A percentile compares a stretch with the other conserved stretches of the same genome.
phyloP scores from a whole-genome alignment of 1,284 basidiomycete genomes.

The Phaffia rhodozyma region DNA sequence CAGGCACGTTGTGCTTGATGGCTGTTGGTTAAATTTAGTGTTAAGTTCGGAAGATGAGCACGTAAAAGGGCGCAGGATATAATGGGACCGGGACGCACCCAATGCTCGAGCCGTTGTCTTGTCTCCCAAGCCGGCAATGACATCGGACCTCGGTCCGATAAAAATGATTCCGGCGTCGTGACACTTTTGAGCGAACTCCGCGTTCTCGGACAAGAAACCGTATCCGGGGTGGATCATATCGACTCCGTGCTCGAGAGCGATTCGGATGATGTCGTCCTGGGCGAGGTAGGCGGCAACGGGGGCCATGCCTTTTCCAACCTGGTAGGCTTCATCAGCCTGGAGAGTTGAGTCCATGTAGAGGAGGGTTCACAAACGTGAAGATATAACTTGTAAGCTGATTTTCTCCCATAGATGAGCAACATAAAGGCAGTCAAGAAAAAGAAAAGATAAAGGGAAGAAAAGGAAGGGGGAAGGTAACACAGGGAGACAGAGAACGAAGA shows the following conservation, averaged over 20 bases:
- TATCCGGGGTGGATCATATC: conserved; percentile 99
- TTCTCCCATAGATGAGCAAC: too few species aligned
- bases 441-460: not conserved
- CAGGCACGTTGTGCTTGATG: conserved; percentile 55
- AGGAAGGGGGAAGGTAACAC: not conserved
- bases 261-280: conserved; percentile 91
- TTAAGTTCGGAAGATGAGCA: not conserved
- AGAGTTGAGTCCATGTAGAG: not conserved
- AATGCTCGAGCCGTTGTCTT: conserved; percentile 93
- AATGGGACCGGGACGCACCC: conserved; percentile 40
- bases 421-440: too few species aligned
- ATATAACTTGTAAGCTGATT: not conserved
- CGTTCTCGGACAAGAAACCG: conserved; percentile 97
- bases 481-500: not conserved
- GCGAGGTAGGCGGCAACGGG: conserved; percentile 95
- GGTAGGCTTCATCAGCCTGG: conserved; percentile 95
- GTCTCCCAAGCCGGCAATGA: conserved; percentile 95
- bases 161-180: conserved; percentile 96
- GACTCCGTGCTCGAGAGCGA: conserved; percentile 90
- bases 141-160: conserved; percentile 89
- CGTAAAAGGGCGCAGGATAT: not conserved
- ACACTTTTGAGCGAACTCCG: conserved; percentile 86
- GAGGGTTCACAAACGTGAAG: not conserved
- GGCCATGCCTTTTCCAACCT: conserved; percentile 88
- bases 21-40: conserved; percentile 15